These are phyloP conservation scores for Corymbia maculata DNA, from an alignment of 345 rosid species.

Conservation along the genomic window DNA sequence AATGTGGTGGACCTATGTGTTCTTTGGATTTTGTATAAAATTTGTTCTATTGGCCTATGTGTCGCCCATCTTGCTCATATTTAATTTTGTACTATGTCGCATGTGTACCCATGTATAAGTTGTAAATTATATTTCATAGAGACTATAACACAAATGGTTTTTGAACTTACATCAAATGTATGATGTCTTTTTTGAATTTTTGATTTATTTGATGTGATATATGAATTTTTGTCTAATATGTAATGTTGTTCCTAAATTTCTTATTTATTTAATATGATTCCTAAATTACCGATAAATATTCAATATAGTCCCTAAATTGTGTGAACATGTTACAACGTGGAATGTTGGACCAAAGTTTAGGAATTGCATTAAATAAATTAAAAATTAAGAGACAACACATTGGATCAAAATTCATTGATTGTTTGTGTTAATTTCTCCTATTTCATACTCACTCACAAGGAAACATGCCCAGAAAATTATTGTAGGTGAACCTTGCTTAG, in stretches of 20 bases:
- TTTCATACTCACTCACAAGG: not conserved
- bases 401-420: no score
- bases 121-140: not conserved
- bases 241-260: not conserved
- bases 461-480: not conserved
- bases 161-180: not conserved
- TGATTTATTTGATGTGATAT: fast-evolving
- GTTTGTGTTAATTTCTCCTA: not conserved
- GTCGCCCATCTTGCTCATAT: not conserved
- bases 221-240: not conserved
- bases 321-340: no score
- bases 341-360: no score
- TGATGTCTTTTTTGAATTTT: fast-evolving
- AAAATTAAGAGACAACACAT: no score
- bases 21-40: not conserved
- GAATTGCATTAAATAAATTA: no score
- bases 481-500: not conserved
- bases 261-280: not conserved
- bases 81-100: not conserved
- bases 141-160: fast-evolving
- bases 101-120: no score
- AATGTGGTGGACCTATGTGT: not conserved
- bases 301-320: not conserved
- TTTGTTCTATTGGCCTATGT: not conserved
- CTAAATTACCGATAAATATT: not conserved